Conservation (phyloP, 208 protist genomes). For the Novymonas esmeraldas region DNA sequence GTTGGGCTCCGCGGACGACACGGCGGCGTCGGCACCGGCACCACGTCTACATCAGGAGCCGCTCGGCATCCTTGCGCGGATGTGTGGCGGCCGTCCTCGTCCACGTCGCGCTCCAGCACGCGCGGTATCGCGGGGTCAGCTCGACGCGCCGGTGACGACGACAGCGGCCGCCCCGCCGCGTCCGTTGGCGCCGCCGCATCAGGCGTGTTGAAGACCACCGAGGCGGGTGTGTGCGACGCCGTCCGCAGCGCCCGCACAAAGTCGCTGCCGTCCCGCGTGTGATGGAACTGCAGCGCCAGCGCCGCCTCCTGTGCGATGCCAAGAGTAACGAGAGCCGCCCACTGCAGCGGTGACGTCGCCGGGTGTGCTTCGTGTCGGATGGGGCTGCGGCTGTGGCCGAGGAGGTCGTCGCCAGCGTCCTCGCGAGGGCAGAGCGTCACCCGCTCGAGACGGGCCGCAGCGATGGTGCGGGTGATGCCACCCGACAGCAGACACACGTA, state of each 20-base stretch:
- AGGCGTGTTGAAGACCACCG: conserved; percentile 20
- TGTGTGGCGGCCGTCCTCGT: too few relatives aligned
- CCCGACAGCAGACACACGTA: conserved; percentile 49
- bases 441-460: conserved; percentile 28
- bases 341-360: background rate
- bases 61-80: too few relatives aligned
- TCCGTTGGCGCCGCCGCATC: conserved; percentile 16
- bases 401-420: conserved; percentile 12
- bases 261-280: conserved; percentile 16
- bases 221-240: conserved; percentile 2
- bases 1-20: background rate
- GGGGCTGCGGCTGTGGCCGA: background rate
- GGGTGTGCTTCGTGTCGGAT: background rate
- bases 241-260: conserved; percentile 28
- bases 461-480: conserved; percentile 54
- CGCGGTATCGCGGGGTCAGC: conserved; percentile 12
- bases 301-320: conserved; percentile 28
- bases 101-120: conserved; percentile 9
- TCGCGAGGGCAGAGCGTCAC: conserved; percentile 32
- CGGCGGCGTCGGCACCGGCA: background rate
- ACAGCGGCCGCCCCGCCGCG: conserved; percentile 3
- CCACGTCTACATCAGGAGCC: background rate
- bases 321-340: conserved; percentile 27
- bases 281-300: conserved; percentile 35
- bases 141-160: conserved; percentile 8